phyloP scores from a whole-genome alignment of 768 basidiomycete genomes.

The Mycena sanguinolenta region DNA sequence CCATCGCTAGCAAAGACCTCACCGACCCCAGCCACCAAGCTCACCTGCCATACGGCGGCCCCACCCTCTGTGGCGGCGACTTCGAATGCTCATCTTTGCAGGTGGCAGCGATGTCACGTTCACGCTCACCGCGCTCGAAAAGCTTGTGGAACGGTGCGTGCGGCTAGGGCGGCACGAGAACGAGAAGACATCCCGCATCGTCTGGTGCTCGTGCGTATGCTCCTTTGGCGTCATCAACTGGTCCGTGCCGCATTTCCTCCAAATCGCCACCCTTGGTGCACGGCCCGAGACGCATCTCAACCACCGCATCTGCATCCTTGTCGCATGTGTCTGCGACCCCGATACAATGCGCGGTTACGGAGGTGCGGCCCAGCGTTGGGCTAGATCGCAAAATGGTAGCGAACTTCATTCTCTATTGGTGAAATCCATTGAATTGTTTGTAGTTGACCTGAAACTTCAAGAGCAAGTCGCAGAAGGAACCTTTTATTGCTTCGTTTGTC shows the following conservation, averaged over 20 bases:
- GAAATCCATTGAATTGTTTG: too few species aligned
- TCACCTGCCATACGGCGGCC: constrained; percentile 89
- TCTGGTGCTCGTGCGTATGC: constrained; percentile 86
- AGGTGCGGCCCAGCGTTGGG: too few species aligned
- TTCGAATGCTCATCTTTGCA: constrained; percentile 82
- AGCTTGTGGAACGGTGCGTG: constrained; percentile 77
- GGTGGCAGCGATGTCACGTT: constrained; percentile 92
- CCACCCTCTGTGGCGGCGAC: constrained; percentile 74
- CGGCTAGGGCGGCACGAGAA: constrained; percentile 57
- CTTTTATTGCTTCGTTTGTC: too few species aligned
- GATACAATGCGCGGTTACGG: too few species aligned
- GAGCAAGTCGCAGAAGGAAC: too few species aligned
- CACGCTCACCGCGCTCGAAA: constrained; percentile 84
- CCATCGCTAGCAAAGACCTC: not conserved
- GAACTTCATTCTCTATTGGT: too few species aligned
- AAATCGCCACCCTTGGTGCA: constrained; percentile 55
- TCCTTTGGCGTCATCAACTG: constrained; percentile 76
- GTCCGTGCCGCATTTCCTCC: constrained; percentile 65
- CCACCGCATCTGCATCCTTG: too few species aligned
- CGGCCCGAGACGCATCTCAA: too few species aligned
- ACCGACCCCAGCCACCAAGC: constrained; percentile 45
- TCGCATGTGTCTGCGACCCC: too few species aligned
- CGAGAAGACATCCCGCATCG: constrained; percentile 68
- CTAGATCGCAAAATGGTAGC: too few species aligned
- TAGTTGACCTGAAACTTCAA: too few species aligned